These are phyloP conservation scores for Cyclotella baltica DNA, from an alignment of 108 stramenopile species.

Conservation along the genomic window DNA sequence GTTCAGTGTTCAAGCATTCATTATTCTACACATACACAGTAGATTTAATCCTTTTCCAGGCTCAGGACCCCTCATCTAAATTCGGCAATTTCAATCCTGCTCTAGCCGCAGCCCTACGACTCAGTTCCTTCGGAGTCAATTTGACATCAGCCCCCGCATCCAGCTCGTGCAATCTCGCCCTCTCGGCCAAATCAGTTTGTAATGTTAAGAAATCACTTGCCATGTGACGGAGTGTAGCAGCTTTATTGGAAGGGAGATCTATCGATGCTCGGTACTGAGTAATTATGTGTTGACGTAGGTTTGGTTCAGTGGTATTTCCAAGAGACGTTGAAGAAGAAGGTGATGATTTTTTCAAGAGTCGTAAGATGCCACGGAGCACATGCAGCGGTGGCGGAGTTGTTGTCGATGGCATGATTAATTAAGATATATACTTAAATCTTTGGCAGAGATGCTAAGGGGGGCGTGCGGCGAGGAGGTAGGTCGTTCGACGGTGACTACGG, in stretches of 20 bases:
- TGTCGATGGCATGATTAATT: conserved; percentile 22
- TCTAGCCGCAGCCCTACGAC: conserved; percentile 77
- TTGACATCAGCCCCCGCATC: conserved; percentile 81
- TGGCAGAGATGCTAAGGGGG: no score
- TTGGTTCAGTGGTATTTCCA: conserved; percentile 11
- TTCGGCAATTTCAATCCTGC: conserved; percentile 79
- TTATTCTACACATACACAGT: background rate
- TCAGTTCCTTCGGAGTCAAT: conserved; percentile 77
- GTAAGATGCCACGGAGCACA: conserved; percentile 68
- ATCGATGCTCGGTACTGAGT: conserved; percentile 50
- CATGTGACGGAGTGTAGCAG: conserved; percentile 40
- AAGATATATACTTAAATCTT: no score
- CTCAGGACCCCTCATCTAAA: conserved; percentile 38
- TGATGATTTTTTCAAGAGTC: conserved; percentile 42
- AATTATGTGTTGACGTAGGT: conserved; percentile 44
- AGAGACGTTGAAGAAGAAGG: conserved; percentile 11
- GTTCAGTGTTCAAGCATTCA: background rate
- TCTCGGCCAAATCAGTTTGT: conserved; percentile 66
- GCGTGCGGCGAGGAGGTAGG: no score
- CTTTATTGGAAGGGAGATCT: conserved; percentile 24
- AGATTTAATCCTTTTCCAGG: background rate
- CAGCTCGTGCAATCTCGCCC: conserved; percentile 68
- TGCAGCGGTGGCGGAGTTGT: conserved; percentile 66
- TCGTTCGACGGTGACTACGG: background rate
- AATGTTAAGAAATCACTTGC: conserved; percentile 69